Conservation (phyloP, 805 yeast genomes). For the Saturnispora sekii region DNA sequence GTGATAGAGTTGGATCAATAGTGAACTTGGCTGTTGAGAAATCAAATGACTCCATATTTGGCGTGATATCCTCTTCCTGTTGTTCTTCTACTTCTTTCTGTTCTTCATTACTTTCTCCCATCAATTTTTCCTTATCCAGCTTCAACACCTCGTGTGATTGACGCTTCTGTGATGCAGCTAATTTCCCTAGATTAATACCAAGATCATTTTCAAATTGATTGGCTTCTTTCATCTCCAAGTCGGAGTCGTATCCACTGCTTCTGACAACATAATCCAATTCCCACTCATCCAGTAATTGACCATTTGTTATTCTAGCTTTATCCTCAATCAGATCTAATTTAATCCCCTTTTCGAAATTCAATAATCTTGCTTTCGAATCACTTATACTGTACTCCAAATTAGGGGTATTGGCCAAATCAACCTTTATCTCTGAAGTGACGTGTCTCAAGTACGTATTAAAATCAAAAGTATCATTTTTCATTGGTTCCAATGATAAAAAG, state of each 20-base stretch:
- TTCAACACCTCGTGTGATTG: not conserved
- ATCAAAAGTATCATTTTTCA: conserved; percentile 15
- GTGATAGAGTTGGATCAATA: conserved; percentile 4
- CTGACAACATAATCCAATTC: conserved; percentile 15
- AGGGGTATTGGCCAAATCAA: conserved; percentile 1
- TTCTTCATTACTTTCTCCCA: too few relatives aligned
- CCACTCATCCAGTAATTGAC: conserved; percentile 7
- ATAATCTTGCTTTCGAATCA: not conserved
- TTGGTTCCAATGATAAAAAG: conserved; percentile 6
- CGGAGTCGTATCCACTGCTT: conserved; percentile 12
- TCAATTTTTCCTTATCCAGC: not conserved
- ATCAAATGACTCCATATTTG: not conserved
- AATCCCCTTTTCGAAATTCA: not conserved
- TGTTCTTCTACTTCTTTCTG: too few relatives aligned
- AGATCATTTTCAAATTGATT: conserved; percentile 22
- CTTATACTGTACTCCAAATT: not conserved
- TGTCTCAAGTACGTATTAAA: conserved; percentile 21
- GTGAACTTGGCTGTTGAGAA: conserved; percentile 1
- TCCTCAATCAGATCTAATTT: conserved; percentile 5
- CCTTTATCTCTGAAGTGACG: conserved; percentile 15
- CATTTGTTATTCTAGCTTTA: conserved; percentile 11
- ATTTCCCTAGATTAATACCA: conserved; percentile 3
- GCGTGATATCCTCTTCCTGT: not conserved
- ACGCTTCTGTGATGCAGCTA: conserved; percentile 1
- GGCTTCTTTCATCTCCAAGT: conserved; percentile 10